A percentile compares a stretch with the other conserved stretches of the same genome.
Conservation (phyloP, 768 basidiomycete species). For the Collybia sp. region DNA sequence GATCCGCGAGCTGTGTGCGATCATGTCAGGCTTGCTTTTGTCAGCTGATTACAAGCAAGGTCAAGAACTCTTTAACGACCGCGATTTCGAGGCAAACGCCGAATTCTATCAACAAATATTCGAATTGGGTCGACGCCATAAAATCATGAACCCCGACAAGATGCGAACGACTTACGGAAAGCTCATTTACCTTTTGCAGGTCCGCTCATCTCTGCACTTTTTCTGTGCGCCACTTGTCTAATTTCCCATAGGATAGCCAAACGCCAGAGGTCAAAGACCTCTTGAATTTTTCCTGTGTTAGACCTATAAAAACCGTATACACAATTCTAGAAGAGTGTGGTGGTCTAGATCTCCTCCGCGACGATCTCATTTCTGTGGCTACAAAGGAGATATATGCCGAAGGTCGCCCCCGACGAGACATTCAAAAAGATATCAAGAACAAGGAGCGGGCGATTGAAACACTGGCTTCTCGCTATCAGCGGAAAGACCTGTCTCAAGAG, state of each 20-base stretch:
- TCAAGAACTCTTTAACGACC: constrained; percentile 79
- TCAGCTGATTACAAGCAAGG: constrained; percentile 85
- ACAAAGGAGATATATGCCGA: constrained; percentile 83
- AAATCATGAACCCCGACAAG: constrained; percentile 91
- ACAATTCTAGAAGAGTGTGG: constrained; percentile 57
- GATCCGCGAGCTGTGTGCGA: constrained; percentile 83
- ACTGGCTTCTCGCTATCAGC: constrained; percentile 59
- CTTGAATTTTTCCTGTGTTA: constrained; percentile 74
- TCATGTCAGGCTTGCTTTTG: constrained; percentile 78
- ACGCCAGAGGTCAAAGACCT: constrained; percentile 77
- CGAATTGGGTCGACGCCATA: constrained; percentile 79
- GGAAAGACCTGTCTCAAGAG: constrained; percentile 58
- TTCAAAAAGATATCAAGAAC: constrained; percentile 78
- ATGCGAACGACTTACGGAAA: constrained; percentile 90
- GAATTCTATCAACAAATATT: constrained; percentile 79
- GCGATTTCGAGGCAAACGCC: constrained; percentile 76
- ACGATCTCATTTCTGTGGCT: constrained; percentile 69
- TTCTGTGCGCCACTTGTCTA: constrained; percentile 2
- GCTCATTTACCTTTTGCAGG: constrained; percentile 79
- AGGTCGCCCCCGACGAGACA: constrained; percentile 64
- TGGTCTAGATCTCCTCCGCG: constrained; percentile 67
- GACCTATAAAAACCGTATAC: constrained; percentile 74
- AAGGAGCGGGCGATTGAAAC: constrained; percentile 85
- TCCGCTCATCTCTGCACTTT: constrained; percentile 19
- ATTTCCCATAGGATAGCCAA: constrained; percentile 69